Evolutionary conservation across 2,329 filamentous ascomycete genomes (phyloP).

Genomic region (Ciborinia camelliae): DNA sequence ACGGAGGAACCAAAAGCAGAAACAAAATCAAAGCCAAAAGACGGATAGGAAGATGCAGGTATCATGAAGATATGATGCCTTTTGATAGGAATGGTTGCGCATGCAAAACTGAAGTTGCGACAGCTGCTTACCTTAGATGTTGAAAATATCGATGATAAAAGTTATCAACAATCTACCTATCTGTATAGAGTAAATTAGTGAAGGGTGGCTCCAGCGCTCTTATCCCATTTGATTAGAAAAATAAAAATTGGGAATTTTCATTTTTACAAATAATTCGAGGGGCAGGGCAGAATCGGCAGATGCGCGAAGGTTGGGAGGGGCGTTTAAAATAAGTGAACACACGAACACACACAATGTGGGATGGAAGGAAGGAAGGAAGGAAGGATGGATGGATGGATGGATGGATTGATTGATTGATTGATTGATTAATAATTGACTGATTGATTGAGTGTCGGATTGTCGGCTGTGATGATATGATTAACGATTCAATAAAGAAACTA

Average conservation of each 20-base stretch:
- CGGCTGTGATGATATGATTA: too few relatives aligned
- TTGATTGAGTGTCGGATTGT: too few relatives aligned
- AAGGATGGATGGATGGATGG: too few relatives aligned
- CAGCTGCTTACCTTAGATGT: conserved; percentile 2
- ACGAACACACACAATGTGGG: background rate
- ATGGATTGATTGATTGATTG: too few relatives aligned
- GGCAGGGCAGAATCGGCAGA: conserved; percentile 12
- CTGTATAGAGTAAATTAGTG: background rate
- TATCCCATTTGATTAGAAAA: conserved; percentile 9
- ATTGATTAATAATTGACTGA: too few relatives aligned
- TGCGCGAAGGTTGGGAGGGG: background rate
- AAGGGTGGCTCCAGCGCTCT: conserved; percentile 13
- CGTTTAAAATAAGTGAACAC: background rate
- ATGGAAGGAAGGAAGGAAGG: background rate
- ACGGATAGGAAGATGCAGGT: conserved; percentile 5
- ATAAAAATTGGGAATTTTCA: conserved; percentile 15
- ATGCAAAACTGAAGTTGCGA: conserved; percentile 16
- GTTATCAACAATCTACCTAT: background rate
- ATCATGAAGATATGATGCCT: conserved; percentile 4
- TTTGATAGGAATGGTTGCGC: conserved; percentile 7
- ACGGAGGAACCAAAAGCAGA: conserved; percentile 12
- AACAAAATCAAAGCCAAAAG: background rate
- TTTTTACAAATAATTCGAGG: conserved; percentile 10
- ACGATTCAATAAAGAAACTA: too few relatives aligned
- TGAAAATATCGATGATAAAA: conserved; percentile 7